Evolutionary conservation across 441 rosid genomes (phyloP), one percentile per base, ranked within the genome.

Genomic region (Kokia cookei): DNA sequence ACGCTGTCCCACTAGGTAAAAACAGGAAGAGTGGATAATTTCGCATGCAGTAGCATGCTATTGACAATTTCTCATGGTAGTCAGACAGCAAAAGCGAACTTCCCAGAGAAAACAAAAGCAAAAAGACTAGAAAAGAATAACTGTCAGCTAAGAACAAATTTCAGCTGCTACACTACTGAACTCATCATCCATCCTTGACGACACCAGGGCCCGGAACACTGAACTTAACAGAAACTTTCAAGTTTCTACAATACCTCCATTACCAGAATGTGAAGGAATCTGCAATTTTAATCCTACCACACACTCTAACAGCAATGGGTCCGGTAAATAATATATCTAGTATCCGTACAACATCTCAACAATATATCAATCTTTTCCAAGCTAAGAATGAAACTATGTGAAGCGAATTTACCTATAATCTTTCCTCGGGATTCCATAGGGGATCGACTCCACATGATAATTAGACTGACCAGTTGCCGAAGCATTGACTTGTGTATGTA

Each of bases 391-490:
- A 65, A 29, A 47, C 55, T 40, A 22, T 42, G 22, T 50, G 43
- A 45, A 76, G 37, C 17, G 35, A 43, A 19, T 53, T 85, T 85
- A 87, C 90, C 90, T 85, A 83, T 82, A 86, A 70, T 83, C 86
- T 79, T 84, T 88, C 80, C 83, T 81, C 9, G 89, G 91, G 51
- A 86, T 82, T 69, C 86, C 89, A 73, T 78, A 83, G 27, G 90
- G 87, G 72, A 85, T 82, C 54, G 87, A 76, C 22, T 85, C 88
- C 73, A 84, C 14, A 22, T 71, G 69, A 77, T 84, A 84, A 73
- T 75, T 85, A 61, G 87, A 80, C 74, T 83, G 84, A 62, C 78
- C 80, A 53, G 79, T 59, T 53, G 77, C 82, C 47, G 86, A 65
- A 71, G 64, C 77, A 53, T 81, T n/a, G 65, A 73, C 79, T 79